A percentile compares a stretch with the other conserved stretches of the same genome.
Conservation (phyloP, 352 stramenopile genomes). For the Globisporangium paddicum region DNA sequence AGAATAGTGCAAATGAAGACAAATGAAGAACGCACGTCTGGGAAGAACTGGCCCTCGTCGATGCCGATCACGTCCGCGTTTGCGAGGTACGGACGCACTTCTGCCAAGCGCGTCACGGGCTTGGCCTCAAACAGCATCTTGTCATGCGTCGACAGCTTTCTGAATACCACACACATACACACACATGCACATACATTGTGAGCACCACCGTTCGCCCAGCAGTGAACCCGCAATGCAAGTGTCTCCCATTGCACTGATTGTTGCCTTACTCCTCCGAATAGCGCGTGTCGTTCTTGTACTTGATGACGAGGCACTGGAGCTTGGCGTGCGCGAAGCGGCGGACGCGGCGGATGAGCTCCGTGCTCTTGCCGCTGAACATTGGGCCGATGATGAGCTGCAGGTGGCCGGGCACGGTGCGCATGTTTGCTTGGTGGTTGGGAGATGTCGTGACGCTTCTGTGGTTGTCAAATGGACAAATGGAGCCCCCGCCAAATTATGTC, state of each 20-base stretch:
- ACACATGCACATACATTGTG: not conserved
- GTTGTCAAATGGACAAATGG: slow-evolving; percentile 6
- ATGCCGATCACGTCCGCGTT: slow-evolving; percentile 85
- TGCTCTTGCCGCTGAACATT: slow-evolving; percentile 89
- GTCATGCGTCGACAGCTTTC: slow-evolving; percentile 75
- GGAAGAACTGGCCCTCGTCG: slow-evolving; percentile 86
- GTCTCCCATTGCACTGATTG: no score
- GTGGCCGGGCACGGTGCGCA: slow-evolving; percentile 37
- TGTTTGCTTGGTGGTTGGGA: not conserved
- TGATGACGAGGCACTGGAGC: slow-evolving; percentile 75
- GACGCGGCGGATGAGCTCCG: slow-evolving; percentile 80
- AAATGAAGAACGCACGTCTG: slow-evolving; percentile 38
- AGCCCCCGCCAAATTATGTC: slow-evolving; percentile 5
- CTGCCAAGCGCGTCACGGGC: slow-evolving; percentile 46
- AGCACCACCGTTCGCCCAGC: not conserved
- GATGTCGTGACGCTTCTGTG: not conserved
- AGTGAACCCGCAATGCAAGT: not conserved
- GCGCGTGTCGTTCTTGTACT: slow-evolving; percentile 74
- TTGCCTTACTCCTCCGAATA: slow-evolving; percentile 58
- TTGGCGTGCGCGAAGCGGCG: slow-evolving; percentile 77
- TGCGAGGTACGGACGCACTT: slow-evolving; percentile 50
- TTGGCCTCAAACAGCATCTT: slow-evolving; percentile 64
- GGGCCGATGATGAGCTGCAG: slow-evolving; percentile 83
- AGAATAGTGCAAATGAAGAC: no score
- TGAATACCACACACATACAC: no score